Conservation (phyloP, 129 eudicot genomes). For the Centaurea solstitialis region DNA sequence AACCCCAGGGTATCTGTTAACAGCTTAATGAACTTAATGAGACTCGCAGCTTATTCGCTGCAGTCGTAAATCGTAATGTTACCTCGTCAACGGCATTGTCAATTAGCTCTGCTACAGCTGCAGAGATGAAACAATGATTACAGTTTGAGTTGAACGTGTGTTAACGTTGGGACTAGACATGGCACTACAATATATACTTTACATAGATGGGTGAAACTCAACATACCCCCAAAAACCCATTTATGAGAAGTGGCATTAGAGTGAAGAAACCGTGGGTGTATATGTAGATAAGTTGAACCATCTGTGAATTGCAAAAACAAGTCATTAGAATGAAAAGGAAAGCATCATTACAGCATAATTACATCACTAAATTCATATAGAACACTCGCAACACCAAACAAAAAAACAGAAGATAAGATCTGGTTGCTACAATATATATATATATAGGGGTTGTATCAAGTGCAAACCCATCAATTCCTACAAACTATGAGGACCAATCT, state of each 20-base stretch:
- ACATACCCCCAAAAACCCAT: slow-evolving; percentile 97
- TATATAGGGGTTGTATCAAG: too few relatives aligned
- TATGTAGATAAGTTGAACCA: slow-evolving; percentile 58
- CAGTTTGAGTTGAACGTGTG: slow-evolving; percentile 4
- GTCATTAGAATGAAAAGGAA: slow-evolving; percentile 11
- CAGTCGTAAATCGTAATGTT: background rate
- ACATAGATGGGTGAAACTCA: background rate
- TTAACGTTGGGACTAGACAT: background rate
- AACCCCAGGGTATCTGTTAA: too few relatives aligned
- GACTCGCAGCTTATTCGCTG: background rate
- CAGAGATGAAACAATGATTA: slow-evolving; percentile 15
- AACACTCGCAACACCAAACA: background rate
- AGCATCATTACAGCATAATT: background rate
- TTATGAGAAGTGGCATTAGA: slow-evolving; percentile 97
- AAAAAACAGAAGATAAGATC: background rate
- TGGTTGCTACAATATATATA: background rate
- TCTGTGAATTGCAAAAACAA: slow-evolving; percentile 40
- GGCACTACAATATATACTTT: background rate
- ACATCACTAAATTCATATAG: background rate
- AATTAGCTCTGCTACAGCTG: slow-evolving; percentile 94
- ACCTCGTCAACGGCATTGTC: slow-evolving; percentile 98
- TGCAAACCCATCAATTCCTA: too few relatives aligned
- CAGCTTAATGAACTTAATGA: too few relatives aligned
- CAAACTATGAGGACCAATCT: too few relatives aligned
- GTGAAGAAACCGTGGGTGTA: slow-evolving; percentile 92